These are phyloP conservation scores for Pythium dissimile DNA, from an alignment of 352 stramenopile genomes.

Conservation along the genomic window DNA sequence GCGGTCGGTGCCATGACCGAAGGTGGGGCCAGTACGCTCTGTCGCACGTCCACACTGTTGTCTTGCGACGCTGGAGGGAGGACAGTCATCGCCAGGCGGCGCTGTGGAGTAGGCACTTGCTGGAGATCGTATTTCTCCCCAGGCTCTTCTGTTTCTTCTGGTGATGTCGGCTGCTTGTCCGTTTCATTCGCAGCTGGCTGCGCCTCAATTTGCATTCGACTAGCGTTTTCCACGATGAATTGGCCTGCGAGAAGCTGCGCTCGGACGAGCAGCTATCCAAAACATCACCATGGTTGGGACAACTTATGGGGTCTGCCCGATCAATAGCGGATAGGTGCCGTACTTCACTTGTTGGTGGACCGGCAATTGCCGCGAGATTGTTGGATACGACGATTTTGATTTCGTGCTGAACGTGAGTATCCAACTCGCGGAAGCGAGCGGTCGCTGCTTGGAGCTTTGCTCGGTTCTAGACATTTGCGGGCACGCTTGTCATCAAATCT, in stretches of 20 bases:
- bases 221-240: neutral
- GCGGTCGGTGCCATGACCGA: no score
- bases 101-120: neutral
- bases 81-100: slow-evolving; percentile 18
- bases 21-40: slow-evolving; percentile 10
- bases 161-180: no score
- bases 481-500: no score
- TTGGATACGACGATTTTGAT: slow-evolving; percentile 37
- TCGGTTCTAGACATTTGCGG: slow-evolving; percentile 48
- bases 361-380: slow-evolving; percentile 32
- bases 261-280: slow-evolving; percentile 9
- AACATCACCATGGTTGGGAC: no score
- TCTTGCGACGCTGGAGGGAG: neutral
- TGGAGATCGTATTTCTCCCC: neutral
- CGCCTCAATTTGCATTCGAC: neutral
- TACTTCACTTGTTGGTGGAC: slow-evolving; percentile 41
- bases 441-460: slow-evolving; percentile 52
- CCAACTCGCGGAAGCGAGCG: slow-evolving; percentile 60
- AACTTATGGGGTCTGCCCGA: no score
- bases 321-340: no score
- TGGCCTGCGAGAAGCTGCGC: slow-evolving; percentile 9
- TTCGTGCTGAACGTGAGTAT: slow-evolving; percentile 45
- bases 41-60: slow-evolving; percentile 6
- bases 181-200: no score
- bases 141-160: neutral